Percentiles rank a stretch among this genome's conserved stretches.
phyloP scores from a whole-genome alignment of 2,329 filamentous ascomycete species.

The Mariannaea elegans region DNA sequence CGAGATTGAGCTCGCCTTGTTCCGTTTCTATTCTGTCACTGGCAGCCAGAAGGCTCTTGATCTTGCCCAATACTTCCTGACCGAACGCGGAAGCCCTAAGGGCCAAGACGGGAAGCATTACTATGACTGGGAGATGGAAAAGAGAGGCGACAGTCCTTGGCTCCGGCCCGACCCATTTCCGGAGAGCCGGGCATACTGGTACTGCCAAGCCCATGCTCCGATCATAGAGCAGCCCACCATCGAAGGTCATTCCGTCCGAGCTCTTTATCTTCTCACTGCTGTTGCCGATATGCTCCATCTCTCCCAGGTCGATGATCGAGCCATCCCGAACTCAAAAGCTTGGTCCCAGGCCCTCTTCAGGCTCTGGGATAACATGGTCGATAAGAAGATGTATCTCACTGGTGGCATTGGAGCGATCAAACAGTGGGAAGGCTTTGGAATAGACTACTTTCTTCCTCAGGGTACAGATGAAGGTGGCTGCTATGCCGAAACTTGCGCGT shows the following conservation, averaged over 20 bases:
- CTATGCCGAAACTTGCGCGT: constrained; percentile 69
- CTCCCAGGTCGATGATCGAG: constrained; percentile 47
- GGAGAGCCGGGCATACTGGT: constrained; percentile 52
- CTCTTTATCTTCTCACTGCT: constrained; percentile 67
- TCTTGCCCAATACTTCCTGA: constrained; percentile 56
- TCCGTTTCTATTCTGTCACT: constrained; percentile 48
- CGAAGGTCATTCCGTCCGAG: constrained; percentile 68
- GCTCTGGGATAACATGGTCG: constrained; percentile 68
- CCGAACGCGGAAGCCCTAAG: constrained; percentile 38
- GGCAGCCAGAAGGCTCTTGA: constrained; percentile 49
- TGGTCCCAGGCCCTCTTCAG: constrained; percentile 53
- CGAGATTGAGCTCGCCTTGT: constrained; percentile 58
- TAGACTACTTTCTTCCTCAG: constrained; percentile 55
- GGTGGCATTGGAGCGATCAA: constrained; percentile 63
- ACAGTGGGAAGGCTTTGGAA: constrained; percentile 43
- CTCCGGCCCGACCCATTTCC: constrained; percentile 59
- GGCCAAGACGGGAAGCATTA: constrained; percentile 67
- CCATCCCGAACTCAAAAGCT: constrained; percentile 23
- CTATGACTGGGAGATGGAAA: constrained; percentile 61
- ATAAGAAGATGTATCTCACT: constrained; percentile 70
- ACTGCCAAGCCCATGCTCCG: constrained; percentile 65
- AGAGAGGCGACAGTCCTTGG: constrained; percentile 59
- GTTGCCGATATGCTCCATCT: constrained; percentile 60
- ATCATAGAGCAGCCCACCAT: constrained; percentile 50
- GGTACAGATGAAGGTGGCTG: constrained; percentile 68